Base-by-base conservation (phyloP, 2,329 filamentous ascomycete species). In the Fusarium xylarioides region DNA sequence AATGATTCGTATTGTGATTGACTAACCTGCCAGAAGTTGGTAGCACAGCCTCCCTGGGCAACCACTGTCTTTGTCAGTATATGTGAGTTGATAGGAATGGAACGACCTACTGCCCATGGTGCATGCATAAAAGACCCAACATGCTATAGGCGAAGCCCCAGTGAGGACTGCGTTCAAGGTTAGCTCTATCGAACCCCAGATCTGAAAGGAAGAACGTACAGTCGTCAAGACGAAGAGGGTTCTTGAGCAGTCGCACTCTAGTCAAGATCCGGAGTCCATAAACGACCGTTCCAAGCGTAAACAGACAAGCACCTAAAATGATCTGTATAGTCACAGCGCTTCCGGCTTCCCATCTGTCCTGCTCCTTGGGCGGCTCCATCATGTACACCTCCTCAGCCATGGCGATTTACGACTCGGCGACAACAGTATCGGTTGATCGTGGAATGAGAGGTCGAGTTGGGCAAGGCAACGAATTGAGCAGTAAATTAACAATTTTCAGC, bases 61-160 rank as follows among this genome's bases (percentile, higher is more conserved):
- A 75, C 63, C 73, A 75, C 73, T 75, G 2, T 28, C 8, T 1
- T 1, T 23, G 21, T 75, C 0, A 69, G 56, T 30, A 57, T 35
- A 2, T 2, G 7, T 3, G 1, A 4, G 4, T 14, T 5, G 2
- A 7, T 8, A 4, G 18, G 8, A 5, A 1, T 9, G 1, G 7
- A 7, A 42, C 11, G 2, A 71, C 71, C 54, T 53, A 76, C 74
- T 76, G 18, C 74, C 74, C 72, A 76, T 76, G 1, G 74, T 76
- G 16, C 74, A 75, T 4, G 64, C 74, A 34, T 76, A 76, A 16
- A 76, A 76, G 2, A 50, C 26, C 74, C 74, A 76, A 4, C 74
- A 76, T 5, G 71, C 66, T 32, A 75, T n/a, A 34, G 76, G 18
- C 14, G 71, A 66, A 5, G 71, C 74, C 9, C 74, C 74, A 3